Evolutionary conservation across 2,329 filamentous ascomycete genomes (phyloP), one percentile per base, ranked within the genome.

Genomic region (Xylariaceae sp.): DNA sequence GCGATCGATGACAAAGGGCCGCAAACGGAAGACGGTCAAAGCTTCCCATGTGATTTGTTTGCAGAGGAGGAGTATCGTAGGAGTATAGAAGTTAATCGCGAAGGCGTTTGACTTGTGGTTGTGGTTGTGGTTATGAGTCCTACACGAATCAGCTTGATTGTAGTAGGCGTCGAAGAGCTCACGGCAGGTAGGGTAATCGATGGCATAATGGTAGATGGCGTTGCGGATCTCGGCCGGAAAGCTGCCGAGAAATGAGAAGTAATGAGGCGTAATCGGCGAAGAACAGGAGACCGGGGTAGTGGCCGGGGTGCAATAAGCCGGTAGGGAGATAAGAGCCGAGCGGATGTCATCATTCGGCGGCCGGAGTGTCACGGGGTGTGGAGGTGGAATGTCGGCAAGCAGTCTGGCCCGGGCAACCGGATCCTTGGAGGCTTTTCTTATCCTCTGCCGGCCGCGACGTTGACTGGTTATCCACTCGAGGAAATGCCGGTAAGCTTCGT

Each of bases 151-250:
- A 44, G 58, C 55, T 37, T 65, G 61, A 4, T 48, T 36, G 52
- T 73, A 70, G 50, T 69, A 72, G 5, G 58, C 43, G 13, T 67
- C 57, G 57, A 65, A 72, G 16, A 73, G 53, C n/a, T 53, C 57
- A 23, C 56, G 56, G 18, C 60, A 69, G 10, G 54, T 60, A 11
- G 71, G 72, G 29, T 67, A 70, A 15, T 60, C 50, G 32, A 70
- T 48, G 15, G 58, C 52, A 39, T 61, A 57, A 21, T 65, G 50
- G 59, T 74, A 73, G 18, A 74, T 68, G 16, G 66, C 60, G 50
- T 72, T 70, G 16, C 72, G 68, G 35, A 73, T 62, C 62, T 74
- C 72, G 9, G 63, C 42, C 2, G 71, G 70, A 37, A 73, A 66
- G 30, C 42, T 62, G 7, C 45, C 21, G 35, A 72, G 59, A 40